These are phyloP conservation scores for Henckelia pumila DNA, from an alignment of 257 asterid species.

Conservation along the genomic window DNA sequence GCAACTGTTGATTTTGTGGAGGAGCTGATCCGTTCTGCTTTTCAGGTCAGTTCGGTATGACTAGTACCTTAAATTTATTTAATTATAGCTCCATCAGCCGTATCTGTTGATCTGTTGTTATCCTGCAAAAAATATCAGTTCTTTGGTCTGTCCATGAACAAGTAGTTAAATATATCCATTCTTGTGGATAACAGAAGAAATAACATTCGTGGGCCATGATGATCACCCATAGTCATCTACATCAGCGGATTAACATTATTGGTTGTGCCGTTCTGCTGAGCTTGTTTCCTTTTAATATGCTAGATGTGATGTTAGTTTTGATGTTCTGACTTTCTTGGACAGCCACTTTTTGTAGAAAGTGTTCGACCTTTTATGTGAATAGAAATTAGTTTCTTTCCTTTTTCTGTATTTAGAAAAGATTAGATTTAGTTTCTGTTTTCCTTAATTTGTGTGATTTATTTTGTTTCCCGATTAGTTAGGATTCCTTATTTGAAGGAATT, in stretches of 20 bases:
- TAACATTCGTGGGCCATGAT: neutral
- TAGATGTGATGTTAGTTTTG: slow-evolving; percentile 6
- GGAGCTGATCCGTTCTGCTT: slow-evolving; percentile 94
- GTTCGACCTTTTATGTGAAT: too few relatives aligned
- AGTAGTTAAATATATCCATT: too few relatives aligned
- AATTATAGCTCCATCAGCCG: neutral
- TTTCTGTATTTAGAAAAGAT: too few relatives aligned
- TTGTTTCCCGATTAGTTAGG: too few relatives aligned
- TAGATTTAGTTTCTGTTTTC: too few relatives aligned
- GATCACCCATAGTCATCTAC: slow-evolving; percentile 8
- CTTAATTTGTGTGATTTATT: too few relatives aligned
- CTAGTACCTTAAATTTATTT: slow-evolving; percentile 1
- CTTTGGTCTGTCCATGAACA: neutral
- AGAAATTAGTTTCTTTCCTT: too few relatives aligned
- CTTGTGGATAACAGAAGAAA: neutral
- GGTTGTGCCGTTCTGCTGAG: neutral
- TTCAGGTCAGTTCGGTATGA: slow-evolving; percentile 61
- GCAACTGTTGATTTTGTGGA: slow-evolving; percentile 91
- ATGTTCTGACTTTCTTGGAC: neutral
- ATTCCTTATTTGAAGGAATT: too few relatives aligned
- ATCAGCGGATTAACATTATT: neutral
- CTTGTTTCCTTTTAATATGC: neutral
- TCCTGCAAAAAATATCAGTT: slow-evolving; percentile 9
- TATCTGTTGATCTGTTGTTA: neutral
- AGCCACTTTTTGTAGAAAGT: neutral